These are phyloP conservation scores for Ophiostoma sp. DNA, from an alignment of 2,329 filamentous ascomycete species.

Conservation along the genomic window DNA sequence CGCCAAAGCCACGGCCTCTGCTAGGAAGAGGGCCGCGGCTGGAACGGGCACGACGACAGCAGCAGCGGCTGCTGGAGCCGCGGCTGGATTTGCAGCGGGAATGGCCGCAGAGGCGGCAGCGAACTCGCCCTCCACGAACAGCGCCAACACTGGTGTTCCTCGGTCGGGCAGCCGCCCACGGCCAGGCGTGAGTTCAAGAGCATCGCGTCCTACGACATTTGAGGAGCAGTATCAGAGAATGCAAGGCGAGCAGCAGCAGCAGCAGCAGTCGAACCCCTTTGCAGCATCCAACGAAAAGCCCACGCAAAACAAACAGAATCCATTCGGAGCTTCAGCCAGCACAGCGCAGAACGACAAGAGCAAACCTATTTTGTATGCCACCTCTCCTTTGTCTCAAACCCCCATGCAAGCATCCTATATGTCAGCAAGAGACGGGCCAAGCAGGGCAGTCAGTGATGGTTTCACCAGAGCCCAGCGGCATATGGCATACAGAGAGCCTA, in stretches of 20 bases:
- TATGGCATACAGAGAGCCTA: not conserved
- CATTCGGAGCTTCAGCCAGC: slow-evolving; percentile 1
- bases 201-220: slow-evolving; percentile 17
- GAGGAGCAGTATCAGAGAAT: slow-evolving; percentile 27
- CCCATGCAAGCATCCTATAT: not conserved
- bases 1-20: slow-evolving; percentile 25
- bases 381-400: not conserved
- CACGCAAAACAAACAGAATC: not conserved
- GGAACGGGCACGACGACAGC: no score
- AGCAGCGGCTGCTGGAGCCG: not conserved
- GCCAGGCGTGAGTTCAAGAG: not conserved
- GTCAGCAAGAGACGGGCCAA: not conserved
- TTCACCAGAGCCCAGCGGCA: slow-evolving; percentile 7
- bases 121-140: not conserved
- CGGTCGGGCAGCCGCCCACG: slow-evolving; percentile 14
- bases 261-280: slow-evolving; percentile 20
- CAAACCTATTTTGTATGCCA: slow-evolving; percentile 27
- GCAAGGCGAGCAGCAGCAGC: slow-evolving; percentile 18
- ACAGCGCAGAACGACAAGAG: not conserved
- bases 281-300: not conserved
- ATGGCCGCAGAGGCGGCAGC: not conserved
- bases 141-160: slow-evolving; percentile 20
- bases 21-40: not conserved
- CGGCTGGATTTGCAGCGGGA: not conserved
- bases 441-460: not conserved